Evolutionary conservation across 352 stramenopile species (phyloP).

Genomic region (Phytophthora idaei): DNA sequence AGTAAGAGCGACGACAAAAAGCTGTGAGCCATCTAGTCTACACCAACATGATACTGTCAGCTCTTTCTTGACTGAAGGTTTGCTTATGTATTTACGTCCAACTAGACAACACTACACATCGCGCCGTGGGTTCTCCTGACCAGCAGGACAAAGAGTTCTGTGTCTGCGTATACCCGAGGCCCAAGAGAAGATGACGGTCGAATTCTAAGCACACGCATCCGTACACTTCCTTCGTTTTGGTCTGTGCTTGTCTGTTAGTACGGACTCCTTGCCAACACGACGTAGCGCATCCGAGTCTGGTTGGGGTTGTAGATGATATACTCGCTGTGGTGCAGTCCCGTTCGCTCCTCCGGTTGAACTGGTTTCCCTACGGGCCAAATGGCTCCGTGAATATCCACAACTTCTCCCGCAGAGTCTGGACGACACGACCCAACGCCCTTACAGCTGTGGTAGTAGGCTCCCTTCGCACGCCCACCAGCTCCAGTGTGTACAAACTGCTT

Average conservation of each 20-base stretch:
- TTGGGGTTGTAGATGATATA: conserved; percentile 88
- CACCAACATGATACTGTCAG: conserved; percentile 7
- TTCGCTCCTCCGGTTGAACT: conserved; percentile 56
- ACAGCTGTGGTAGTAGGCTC: conserved; percentile 58
- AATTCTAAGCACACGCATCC: conserved; percentile 33
- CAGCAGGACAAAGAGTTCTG: conserved; percentile 5
- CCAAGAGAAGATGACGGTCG: conserved; percentile 15
- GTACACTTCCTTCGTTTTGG: conserved; percentile 15
- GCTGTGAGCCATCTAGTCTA: neutral
- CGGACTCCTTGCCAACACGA: conserved; percentile 61
- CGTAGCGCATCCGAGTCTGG: conserved; percentile 83
- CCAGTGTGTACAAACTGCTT: conserved; percentile 55
- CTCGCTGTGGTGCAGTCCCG: conserved; percentile 74
- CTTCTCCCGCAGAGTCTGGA: conserved; percentile 56
- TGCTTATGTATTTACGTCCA: conserved; percentile 34
- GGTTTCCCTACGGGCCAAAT: conserved; percentile 73
- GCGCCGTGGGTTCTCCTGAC: conserved; percentile 12
- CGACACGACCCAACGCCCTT: conserved; percentile 69
- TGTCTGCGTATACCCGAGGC: conserved; percentile 15
- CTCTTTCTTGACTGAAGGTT: neutral
- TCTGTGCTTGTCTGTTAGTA: conserved; percentile 29
- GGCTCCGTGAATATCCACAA: conserved; percentile 57
- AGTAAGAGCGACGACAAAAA: conserved; percentile 32
- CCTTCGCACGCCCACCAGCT: conserved; percentile 45
- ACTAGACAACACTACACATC: conserved; percentile 23